phyloP scores from a whole-genome alignment of 164 flowering plant genomes.

The Aristolochia californica region DNA sequence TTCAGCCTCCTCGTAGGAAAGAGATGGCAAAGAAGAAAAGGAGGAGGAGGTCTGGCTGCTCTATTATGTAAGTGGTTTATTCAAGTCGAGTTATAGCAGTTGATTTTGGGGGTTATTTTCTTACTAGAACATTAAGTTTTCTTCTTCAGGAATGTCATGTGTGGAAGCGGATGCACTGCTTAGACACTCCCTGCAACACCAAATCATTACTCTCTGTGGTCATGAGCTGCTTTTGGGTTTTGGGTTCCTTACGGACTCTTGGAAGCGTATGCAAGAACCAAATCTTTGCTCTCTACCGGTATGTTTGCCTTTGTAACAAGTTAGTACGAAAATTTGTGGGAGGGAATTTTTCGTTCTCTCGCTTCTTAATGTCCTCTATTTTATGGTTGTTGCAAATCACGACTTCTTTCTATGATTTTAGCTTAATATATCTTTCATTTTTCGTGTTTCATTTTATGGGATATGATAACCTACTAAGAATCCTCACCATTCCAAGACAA shows the following conservation, averaged over 20 bases:
- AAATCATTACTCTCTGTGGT: too few species aligned
- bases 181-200: conserved; percentile 6
- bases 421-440: too few species aligned
- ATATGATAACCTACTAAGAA: too few species aligned
- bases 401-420: neutral
- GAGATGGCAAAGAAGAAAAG: conserved; percentile 62
- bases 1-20: conserved; percentile 95
- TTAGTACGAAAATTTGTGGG: conserved; percentile 1
- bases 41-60: conserved; percentile 43
- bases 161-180: conserved; percentile 53
- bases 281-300: too few species aligned
- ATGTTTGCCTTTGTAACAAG: neutral
- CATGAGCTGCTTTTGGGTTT: too few species aligned
- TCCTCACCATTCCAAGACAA: too few species aligned
- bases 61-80: conserved; percentile 53
- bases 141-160: conserved; percentile 42
- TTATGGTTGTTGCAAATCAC: neutral
- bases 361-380: neutral
- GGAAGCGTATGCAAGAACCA: too few species aligned
- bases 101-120: too few species aligned
- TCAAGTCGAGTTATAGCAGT: too few species aligned
- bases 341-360: conserved; percentile 40
- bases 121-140: too few species aligned
- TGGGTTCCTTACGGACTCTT: too few species aligned
- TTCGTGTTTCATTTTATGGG: too few species aligned